phyloP scores from a whole-genome alignment of 257 asterid species.

The Nicotiana sylvestris region DNA sequence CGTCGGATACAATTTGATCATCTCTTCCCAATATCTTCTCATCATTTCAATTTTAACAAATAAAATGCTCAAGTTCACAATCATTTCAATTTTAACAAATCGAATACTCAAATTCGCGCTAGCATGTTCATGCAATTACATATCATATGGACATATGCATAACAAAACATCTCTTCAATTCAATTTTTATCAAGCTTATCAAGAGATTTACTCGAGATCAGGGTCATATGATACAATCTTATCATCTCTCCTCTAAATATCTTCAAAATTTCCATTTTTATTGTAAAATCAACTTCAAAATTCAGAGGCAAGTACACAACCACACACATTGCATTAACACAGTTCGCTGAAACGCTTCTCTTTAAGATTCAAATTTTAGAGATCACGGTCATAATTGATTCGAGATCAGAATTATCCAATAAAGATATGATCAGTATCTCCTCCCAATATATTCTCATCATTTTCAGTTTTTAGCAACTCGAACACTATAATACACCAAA shows the following conservation, averaged over 20 bases:
- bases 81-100: neutral
- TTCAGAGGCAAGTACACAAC: neutral
- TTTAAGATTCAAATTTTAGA: neutral
- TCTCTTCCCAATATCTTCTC: slow-evolving; percentile 60
- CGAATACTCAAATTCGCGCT: neutral
- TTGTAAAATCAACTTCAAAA: neutral
- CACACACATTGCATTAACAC: neutral
- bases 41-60: slow-evolving; percentile 8
- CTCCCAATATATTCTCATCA: neutral
- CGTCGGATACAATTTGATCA: slow-evolving; percentile 38
- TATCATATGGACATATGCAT: neutral
- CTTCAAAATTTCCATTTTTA: neutral
- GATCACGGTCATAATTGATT: neutral
- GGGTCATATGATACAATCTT: neutral
- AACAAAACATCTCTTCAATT: neutral
- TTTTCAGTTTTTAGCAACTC: neutral
- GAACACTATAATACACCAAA: neutral
- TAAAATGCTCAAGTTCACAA: neutral
- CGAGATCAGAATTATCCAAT: neutral
- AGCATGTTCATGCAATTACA: neutral
- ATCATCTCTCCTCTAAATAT: neutral
- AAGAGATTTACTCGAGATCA: neutral
- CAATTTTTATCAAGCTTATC: neutral
- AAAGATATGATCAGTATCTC: neutral
- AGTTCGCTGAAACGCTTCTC: neutral